Conservation (phyloP, 2,329 filamentous ascomycete genomes). For the Neurospora sp. region DNA sequence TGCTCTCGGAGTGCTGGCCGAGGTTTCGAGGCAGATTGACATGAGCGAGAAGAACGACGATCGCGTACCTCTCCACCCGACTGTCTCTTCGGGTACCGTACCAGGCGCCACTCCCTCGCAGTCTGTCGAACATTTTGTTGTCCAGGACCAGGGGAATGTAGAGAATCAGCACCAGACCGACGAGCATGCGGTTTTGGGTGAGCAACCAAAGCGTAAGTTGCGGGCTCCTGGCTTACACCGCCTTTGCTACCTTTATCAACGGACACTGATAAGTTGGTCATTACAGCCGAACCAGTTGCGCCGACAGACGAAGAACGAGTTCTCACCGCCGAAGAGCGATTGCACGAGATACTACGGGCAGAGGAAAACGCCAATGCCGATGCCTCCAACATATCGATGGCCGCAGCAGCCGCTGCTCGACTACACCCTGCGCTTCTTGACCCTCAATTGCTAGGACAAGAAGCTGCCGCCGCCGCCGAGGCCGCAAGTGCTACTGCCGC, state of each 20-base stretch:
- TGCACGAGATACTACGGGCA: slow-evolving; percentile 34
- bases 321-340: slow-evolving; percentile 37
- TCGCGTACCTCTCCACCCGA: slow-evolving; percentile 27
- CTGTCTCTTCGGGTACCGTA: slow-evolving; percentile 11
- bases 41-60: slow-evolving; percentile 50
- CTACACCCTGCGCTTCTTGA: slow-evolving; percentile 45
- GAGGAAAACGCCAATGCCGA: slow-evolving; percentile 28
- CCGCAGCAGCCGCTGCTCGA: slow-evolving; percentile 45
- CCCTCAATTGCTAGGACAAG: slow-evolving; percentile 27
- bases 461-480: slow-evolving; percentile 15
- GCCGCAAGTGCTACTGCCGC: slow-evolving; percentile 12
- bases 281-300: slow-evolving; percentile 7
- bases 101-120: slow-evolving; percentile 11
- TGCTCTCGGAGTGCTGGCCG: slow-evolving; percentile 75
- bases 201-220: slow-evolving; percentile 3
- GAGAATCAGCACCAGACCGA: slow-evolving; percentile 45
- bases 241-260: not conserved
- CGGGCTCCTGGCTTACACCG: slow-evolving; percentile 9
- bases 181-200: slow-evolving; percentile 24
- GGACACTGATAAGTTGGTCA: slow-evolving; percentile 2
- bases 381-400: slow-evolving; percentile 42
- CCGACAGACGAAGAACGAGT: slow-evolving; percentile 19
- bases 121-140: slow-evolving; percentile 34
- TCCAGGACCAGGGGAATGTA: slow-evolving; percentile 49
- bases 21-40: slow-evolving; percentile 75